Conservation (phyloP, 176 grass and related monocot genomes). For the Eleusine coracana region DNA sequence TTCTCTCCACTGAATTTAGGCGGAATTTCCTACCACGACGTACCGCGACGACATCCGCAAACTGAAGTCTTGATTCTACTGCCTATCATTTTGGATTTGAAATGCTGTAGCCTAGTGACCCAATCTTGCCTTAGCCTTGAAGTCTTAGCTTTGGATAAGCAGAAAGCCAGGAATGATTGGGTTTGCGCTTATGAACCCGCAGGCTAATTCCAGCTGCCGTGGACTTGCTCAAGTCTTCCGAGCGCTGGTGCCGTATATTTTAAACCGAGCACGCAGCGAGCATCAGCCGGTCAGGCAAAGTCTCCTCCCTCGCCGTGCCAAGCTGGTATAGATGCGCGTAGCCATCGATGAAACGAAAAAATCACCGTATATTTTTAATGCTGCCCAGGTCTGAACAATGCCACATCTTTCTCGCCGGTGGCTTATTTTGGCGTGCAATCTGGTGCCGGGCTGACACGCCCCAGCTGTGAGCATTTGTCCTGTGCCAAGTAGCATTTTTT, state of each 20-base stretch:
- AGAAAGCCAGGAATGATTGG: not conserved
- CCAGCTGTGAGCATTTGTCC: not conserved
- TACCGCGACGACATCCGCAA: not conserved
- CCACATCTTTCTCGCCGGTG: not conserved
- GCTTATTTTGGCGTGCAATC: not conserved
- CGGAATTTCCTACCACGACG: slow-evolving; percentile 20
- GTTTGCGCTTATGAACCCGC: not conserved
- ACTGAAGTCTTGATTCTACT: not conserved
- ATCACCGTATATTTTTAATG: not conserved
- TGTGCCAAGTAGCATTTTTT: not conserved
- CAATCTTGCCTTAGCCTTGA: not conserved
- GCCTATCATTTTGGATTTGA: slow-evolving; percentile 6
- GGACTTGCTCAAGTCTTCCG: slow-evolving; percentile 46
- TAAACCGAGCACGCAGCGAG: not conserved
- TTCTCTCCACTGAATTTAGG: not conserved
- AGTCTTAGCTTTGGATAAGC: not conserved
- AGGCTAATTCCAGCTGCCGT: not conserved
- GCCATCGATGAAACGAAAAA: not conserved
- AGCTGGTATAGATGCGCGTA: slow-evolving; percentile 15
- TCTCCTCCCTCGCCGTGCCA: slow-evolving; percentile 1
- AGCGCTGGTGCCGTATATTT: slow-evolving; percentile 33
- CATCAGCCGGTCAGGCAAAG: not conserved
- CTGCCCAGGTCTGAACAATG: slow-evolving; percentile 5
- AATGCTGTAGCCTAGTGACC: not conserved
- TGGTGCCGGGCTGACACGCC: not conserved